phyloP scores from a whole-genome alignment of 1,284 basidiomycete genomes.

The Leccinum pachyderme region DNA sequence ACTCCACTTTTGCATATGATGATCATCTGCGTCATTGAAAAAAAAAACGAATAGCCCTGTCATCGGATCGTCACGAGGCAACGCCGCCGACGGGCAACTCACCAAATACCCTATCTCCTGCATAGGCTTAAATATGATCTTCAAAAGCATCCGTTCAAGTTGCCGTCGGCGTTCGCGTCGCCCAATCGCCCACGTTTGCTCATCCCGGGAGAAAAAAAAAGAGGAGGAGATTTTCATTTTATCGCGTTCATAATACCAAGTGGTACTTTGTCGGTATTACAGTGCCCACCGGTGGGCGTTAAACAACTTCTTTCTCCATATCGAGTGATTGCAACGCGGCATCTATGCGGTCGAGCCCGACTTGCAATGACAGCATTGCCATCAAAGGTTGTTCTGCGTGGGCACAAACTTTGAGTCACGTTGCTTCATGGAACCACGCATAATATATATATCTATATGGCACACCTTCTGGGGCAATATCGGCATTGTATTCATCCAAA shows the following conservation, averaged over 20 bases:
- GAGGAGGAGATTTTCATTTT: conserved; percentile 18
- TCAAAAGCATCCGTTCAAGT: conserved; percentile 4
- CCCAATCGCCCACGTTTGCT: too few relatives aligned
- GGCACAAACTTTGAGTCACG: conserved; percentile 3
- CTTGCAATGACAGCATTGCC: conserved; percentile 23
- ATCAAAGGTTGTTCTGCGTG: conserved; percentile 26
- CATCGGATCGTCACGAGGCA: background rate
- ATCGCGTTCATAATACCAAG: conserved; percentile 1
- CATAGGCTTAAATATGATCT: conserved; percentile 4
- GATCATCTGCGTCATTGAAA: background rate
- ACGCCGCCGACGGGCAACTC: background rate
- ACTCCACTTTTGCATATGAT: background rate
- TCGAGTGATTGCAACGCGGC: conserved; percentile 21
- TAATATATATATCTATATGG: background rate
- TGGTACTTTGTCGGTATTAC: background rate
- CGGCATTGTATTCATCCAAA: conserved; percentile 13
- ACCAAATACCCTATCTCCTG: conserved; percentile 2
- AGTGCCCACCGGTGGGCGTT: background rate
- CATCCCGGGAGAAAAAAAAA: background rate
- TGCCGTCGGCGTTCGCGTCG: background rate
- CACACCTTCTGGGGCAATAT: conserved; percentile 22
- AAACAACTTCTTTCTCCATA: background rate
- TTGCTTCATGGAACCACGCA: background rate
- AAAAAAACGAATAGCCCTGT: background rate
- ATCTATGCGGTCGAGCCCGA: conserved; percentile 30